Evolutionary conservation across 169 alveolate genomes (phyloP).

Genomic region (Plasmodium gonderi): DNA sequence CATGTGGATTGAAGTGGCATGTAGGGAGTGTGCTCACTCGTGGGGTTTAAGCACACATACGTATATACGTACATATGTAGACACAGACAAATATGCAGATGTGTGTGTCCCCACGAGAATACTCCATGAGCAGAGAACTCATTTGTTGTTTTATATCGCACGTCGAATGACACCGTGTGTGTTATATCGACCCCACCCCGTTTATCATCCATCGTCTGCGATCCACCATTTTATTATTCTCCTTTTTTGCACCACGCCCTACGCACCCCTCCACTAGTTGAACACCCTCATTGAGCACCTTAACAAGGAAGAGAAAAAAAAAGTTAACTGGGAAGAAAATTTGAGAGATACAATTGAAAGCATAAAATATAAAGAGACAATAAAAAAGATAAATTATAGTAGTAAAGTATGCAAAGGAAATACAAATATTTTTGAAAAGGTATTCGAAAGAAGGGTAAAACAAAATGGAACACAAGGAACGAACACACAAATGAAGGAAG

Average conservation of each 20-base stretch:
- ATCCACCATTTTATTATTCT: background rate
- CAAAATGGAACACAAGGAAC: background rate
- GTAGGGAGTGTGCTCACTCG: too few species aligned
- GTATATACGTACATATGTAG: background rate
- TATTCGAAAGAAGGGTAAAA: background rate
- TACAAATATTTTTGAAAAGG: constrained; percentile 11
- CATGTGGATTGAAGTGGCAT: background rate
- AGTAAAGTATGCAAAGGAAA: background rate
- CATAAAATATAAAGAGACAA: constrained; percentile 30
- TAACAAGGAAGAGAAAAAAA: constrained; percentile 56
- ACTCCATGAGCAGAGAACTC: too few species aligned
- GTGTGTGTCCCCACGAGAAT: background rate
- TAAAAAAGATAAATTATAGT: background rate
- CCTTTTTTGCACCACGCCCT: too few species aligned
- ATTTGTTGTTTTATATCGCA: too few species aligned
- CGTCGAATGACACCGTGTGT: too few species aligned
- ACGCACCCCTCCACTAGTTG: background rate
- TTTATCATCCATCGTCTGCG: background rate
- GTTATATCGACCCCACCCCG: too few species aligned
- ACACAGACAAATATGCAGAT: background rate
- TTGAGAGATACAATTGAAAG: constrained; percentile 9
- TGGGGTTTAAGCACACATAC: too few species aligned
- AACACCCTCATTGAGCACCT: constrained; percentile 41
- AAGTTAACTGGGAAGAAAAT: constrained; percentile 46
- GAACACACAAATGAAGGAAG: background rate